Conservation (phyloP, 2,329 filamentous ascomycete species). For the Botrytis sinoallii region DNA sequence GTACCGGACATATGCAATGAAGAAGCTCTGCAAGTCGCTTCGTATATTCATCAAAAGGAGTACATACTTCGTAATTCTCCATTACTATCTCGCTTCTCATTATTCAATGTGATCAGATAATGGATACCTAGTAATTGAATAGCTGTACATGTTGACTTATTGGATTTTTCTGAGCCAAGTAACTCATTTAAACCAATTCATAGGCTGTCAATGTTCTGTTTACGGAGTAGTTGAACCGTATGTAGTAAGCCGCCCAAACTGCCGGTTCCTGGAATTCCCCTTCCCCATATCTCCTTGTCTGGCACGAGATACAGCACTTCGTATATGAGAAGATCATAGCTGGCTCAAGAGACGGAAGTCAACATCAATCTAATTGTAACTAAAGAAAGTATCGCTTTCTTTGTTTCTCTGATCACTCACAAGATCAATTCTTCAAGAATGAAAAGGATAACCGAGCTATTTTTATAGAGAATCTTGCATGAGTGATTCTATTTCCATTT, state of each 20-base stretch:
- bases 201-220: neutral
- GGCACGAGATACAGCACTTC: neutral
- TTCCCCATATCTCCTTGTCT: neutral
- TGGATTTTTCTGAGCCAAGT: neutral
- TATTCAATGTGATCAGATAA: neutral
- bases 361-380: neutral
- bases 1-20: neutral
- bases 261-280: constrained; percentile 12
- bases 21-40: constrained; percentile 1
- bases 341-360: neutral
- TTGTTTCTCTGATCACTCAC: neutral
- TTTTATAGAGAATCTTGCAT: neutral
- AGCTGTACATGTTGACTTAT: neutral
- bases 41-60: neutral
- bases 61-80: neutral
- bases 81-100: neutral
- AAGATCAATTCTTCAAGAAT: neutral
- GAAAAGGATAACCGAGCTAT: neutral
- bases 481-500: neutral
- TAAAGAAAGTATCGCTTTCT: neutral
- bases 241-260: neutral
- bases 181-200: neutral
- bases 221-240: neutral
- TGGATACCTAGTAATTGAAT: neutral
- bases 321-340: neutral